Evolutionary conservation across 2,329 filamentous ascomycete species (phyloP), one percentile per base, ranked within the genome.

Genomic region (Aureobasidium musti): DNA sequence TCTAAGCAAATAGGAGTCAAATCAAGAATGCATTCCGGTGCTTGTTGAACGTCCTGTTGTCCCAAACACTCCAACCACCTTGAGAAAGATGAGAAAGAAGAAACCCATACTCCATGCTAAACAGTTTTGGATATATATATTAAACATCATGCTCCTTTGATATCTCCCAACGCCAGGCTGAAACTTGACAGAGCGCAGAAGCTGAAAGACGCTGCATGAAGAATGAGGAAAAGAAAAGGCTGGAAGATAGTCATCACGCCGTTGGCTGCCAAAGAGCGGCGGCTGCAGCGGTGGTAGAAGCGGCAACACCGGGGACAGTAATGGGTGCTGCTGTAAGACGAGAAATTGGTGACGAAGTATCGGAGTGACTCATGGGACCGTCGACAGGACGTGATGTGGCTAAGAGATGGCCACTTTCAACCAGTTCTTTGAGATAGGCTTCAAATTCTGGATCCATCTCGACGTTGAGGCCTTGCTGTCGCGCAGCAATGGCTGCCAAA

Each of bases 351-450:
- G 61, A 30, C 23, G 49, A 64, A 35, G 49, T 33, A 6, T 39
- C 61, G 13, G 49, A 53, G 49, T 28, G 61, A 19, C 19, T 39
- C 37, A 65, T 56, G 19, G 63, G 63, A n/a, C 64, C 64, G 33
- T 66, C 64, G 26, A 57, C 45, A 33, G 64, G 64, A 14, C 64
- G 52, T 8, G 64, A 66, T 2, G 64, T 57, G 33, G 64, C 64
- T 10, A 60, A 11, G 21, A 71, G 65, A 17, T 70, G 69, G 39
- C 73, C 72, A 41, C 72, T 72, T 67, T 76, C 75, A 28, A 70
- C 70, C 67, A 75, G 73, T 57, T 76, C 74, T 57, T 77, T 77
- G 65, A 77, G 73, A 45, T 73, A 74, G 60, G 74, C 72, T 67
- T 77, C 75, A 45, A 76, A 70, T 28, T 77, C 74, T 14, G 74